Conservation (phyloP, 371 early-diverging fungal species). For the Zopfochytrium polystomum region DNA sequence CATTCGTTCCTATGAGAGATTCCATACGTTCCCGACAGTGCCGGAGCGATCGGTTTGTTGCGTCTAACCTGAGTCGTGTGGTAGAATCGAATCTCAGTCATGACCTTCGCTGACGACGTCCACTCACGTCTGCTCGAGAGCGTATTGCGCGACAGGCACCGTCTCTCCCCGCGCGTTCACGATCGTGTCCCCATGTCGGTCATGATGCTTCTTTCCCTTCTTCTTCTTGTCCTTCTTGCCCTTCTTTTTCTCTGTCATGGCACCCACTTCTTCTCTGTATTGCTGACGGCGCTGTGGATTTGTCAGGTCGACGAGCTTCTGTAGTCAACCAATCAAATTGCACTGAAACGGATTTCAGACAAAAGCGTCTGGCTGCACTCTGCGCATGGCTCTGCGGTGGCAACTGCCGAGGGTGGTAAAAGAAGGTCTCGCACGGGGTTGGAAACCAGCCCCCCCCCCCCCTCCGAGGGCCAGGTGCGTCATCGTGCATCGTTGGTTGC, state of each 20-base stretch:
- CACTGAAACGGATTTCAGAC: too few species aligned
- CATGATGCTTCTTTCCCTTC: constrained; percentile 24
- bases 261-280: not conserved
- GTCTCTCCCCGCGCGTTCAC: constrained; percentile 43
- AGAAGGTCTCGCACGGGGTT: too few species aligned
- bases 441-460: too few species aligned
- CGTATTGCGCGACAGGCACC: constrained; percentile 40
- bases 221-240: too few species aligned
- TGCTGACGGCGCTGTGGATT: too few species aligned
- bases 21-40: constrained; percentile 38
- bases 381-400: too few species aligned
- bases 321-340: too few species aligned
- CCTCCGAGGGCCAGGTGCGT: too few species aligned
- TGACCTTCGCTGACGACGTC: not conserved
- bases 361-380: too few species aligned
- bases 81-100: constrained; percentile 3
- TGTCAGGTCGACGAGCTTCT: too few species aligned
- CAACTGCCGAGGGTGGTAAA: too few species aligned
- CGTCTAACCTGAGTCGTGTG: constrained; percentile 33
- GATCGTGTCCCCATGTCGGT: constrained; percentile 37
- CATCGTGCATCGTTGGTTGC: too few species aligned
- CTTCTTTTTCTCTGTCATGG: constrained; percentile 1
- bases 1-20: constrained; percentile 40
- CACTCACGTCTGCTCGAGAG: constrained; percentile 43
- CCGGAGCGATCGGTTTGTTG: constrained; percentile 38